Evolutionary conservation across 768 basidiomycete species (phyloP).

Genomic region (Kockovaella imperatae): DNA sequence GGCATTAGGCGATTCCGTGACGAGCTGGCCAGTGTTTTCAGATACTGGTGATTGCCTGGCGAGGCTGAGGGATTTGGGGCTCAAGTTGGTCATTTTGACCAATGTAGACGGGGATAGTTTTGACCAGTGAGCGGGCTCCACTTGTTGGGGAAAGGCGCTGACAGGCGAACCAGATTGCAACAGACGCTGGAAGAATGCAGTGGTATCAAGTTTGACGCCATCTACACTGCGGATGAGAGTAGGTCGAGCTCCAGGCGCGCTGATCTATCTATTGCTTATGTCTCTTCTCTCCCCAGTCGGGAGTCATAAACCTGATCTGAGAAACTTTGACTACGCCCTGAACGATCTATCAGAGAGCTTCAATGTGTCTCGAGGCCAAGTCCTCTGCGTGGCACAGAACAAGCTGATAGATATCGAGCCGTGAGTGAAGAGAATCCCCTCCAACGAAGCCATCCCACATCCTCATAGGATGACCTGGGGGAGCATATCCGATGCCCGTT

Average conservation of each 20-base stretch:
- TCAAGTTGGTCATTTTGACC: constrained; percentile 18
- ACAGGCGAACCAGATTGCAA: constrained; percentile 6
- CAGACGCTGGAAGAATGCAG: constrained; percentile 17
- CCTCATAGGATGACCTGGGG: background rate
- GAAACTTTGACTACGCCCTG: constrained; percentile 24
- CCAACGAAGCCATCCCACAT: background rate
- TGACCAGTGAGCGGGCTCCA: constrained; percentile 9
- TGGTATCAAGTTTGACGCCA: constrained; percentile 14
- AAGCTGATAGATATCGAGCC: constrained; percentile 22
- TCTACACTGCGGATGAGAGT: constrained; percentile 25
- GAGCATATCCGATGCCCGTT: background rate
- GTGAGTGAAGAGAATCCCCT: constrained; percentile 8
- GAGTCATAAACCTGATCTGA: constrained; percentile 22
- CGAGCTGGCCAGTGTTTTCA: constrained; percentile 20
- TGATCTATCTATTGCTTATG: background rate
- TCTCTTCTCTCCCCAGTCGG: constrained; percentile 13
- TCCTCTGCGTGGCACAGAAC: background rate
- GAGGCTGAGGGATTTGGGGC: constrained; percentile 4
- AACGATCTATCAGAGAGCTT: constrained; percentile 11
- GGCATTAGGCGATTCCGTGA: constrained; percentile 11
- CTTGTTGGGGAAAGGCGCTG: background rate
- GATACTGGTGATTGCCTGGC: constrained; percentile 12
- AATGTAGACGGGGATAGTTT: constrained; percentile 24
- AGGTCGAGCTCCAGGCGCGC: constrained; percentile 3
- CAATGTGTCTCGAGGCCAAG: constrained; percentile 4